Percentiles rank a stretch among this genome's conserved stretches.
These are phyloP conservation scores for Magnaporthales sp. DNA, from an alignment of 2,329 filamentous ascomycete genomes.

Conservation along the genomic window DNA sequence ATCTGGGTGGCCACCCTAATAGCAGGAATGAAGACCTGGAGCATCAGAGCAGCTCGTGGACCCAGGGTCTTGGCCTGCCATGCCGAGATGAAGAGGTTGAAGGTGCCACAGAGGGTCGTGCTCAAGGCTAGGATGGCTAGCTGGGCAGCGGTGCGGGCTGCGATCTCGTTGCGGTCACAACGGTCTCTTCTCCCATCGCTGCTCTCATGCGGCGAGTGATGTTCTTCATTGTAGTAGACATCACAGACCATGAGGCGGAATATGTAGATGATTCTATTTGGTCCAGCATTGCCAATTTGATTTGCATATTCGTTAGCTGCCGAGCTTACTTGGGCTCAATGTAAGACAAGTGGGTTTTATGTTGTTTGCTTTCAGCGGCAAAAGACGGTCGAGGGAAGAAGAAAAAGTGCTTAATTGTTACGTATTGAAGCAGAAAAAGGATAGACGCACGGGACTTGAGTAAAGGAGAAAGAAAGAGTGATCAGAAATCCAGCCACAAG, in stretches of 20 bases:
- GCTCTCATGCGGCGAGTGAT: slow-evolving; percentile 40
- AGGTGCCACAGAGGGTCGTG: slow-evolving; percentile 56
- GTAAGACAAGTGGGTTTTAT: background rate
- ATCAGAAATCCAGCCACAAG: slow-evolving; percentile 53
- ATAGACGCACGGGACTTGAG: slow-evolving; percentile 36
- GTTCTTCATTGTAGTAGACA: slow-evolving; percentile 46
- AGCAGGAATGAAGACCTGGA: slow-evolving; percentile 57
- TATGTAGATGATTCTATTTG: slow-evolving; percentile 42
- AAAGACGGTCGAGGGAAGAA: background rate
- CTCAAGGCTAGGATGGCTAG: slow-evolving; percentile 58
- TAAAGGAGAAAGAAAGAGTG: slow-evolving; percentile 39
- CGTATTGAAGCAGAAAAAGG: background rate
- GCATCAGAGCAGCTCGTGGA: slow-evolving; percentile 50
- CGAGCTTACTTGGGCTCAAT: background rate
- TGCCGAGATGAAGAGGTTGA: slow-evolving; percentile 60
- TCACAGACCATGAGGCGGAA: slow-evolving; percentile 68
- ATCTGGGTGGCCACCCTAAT: slow-evolving; percentile 56
- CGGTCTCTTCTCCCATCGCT: slow-evolving; percentile 30
- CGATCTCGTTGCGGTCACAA: slow-evolving; percentile 53
- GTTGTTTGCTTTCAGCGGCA: background rate
- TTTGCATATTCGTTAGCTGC: background rate
- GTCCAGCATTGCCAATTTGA: background rate
- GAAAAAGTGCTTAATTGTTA: background rate
- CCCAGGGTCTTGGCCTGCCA: slow-evolving; percentile 60
- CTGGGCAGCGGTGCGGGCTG: slow-evolving; percentile 54